Percentiles rank a stretch among this genome's conserved stretches.
phyloP scores from a whole-genome alignment of 1,139 yeast species.

The Saccharomycopsis crataegensis region DNA sequence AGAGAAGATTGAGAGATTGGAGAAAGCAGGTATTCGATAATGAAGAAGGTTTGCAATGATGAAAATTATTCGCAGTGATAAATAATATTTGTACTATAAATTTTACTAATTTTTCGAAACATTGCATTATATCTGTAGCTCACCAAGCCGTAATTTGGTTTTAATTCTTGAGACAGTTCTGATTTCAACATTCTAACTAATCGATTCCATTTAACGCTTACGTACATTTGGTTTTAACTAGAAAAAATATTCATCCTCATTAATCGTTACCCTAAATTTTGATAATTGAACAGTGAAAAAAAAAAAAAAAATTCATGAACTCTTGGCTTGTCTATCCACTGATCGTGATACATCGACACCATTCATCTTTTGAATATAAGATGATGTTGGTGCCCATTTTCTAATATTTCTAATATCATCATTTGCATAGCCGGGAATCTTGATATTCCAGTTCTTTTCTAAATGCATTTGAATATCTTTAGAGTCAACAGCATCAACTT shows the following conservation, averaged over 20 bases:
- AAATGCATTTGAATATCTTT: constrained; percentile 86
- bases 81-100: neutral
- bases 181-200: neutral
- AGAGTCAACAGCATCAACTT: constrained; percentile 80
- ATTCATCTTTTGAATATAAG: constrained; percentile 63
- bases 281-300: neutral
- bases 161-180: neutral
- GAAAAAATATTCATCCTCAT: neutral
- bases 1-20: constrained; percentile 83
- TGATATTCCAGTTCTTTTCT: constrained; percentile 92
- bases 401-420: constrained; percentile 85
- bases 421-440: constrained; percentile 86
- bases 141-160: too few species aligned
- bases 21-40: constrained; percentile 69
- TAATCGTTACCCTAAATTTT: neutral
- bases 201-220: neutral
- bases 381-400: constrained; percentile 67
- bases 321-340: constrained; percentile 16
- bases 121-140: too few species aligned
- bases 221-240: neutral
- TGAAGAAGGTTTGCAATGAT: constrained; percentile 39
- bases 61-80: neutral
- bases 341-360: constrained; percentile 39
- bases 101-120: neutral
- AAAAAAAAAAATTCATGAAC: neutral